These are phyloP conservation scores for Aspergillus kassunensis DNA, from an alignment of 495 filamentous ascomycete genomes.

Conservation along the genomic window DNA sequence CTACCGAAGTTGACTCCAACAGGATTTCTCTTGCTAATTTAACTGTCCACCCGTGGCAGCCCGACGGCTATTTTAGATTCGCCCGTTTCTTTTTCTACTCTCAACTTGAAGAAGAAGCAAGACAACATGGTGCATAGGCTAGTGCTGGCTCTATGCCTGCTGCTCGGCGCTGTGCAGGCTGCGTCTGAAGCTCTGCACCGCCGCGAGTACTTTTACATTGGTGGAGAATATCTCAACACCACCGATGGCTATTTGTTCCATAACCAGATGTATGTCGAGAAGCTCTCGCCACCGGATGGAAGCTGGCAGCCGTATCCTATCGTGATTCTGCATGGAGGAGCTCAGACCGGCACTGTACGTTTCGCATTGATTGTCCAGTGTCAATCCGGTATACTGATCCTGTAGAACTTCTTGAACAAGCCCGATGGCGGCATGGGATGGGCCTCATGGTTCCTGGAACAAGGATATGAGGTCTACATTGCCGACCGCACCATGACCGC, in stretches of 20 bases:
- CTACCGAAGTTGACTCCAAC: too few species aligned
- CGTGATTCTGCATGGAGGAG: slow-evolving; percentile 50
- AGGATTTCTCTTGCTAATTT: too few species aligned
- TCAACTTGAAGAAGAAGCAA: background rate
- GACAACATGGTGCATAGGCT: background rate
- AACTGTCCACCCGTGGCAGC: background rate
- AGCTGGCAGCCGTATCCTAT: slow-evolving; percentile 36
- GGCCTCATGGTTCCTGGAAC: slow-evolving; percentile 41
- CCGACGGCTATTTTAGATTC: background rate
- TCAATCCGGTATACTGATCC: background rate
- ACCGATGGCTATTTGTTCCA: slow-evolving; percentile 13
- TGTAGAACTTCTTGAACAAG: slow-evolving; percentile 44
- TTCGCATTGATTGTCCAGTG: background rate
- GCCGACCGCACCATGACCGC: slow-evolving; percentile 42
- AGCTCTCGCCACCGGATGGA: slow-evolving; percentile 33
- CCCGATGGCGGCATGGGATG: slow-evolving; percentile 46
- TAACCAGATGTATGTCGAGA: slow-evolving; percentile 56
- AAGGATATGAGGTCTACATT: slow-evolving; percentile 45
- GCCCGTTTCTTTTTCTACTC: background rate
- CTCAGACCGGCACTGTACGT: slow-evolving; percentile 50
- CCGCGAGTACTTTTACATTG: slow-evolving; percentile 47
- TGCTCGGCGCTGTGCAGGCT: background rate
- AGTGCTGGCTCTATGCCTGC: background rate
- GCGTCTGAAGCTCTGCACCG: slow-evolving; percentile 7
- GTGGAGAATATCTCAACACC: slow-evolving; percentile 39